Evolutionary conservation across 2,329 filamentous ascomycete genomes (phyloP).

Genomic region (Metarhizium sp.): DNA sequence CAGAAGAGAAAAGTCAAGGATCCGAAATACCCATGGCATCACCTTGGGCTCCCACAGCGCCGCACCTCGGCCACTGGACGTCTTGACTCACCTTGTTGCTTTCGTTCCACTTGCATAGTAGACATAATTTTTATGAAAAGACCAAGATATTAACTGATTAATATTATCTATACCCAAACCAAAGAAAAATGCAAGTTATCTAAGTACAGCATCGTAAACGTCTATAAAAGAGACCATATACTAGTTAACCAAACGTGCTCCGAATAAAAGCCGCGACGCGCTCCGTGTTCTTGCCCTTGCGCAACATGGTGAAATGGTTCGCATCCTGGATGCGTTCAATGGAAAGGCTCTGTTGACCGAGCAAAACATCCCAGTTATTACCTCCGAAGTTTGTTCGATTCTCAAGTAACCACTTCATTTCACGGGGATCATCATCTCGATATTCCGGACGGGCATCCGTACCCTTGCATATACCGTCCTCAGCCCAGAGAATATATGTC

Average conservation of each 20-base stretch:
- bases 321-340: conserved; percentile 2
- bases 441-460: conserved; percentile 39
- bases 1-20: too few species aligned
- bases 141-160: too few species aligned
- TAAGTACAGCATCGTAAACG: too few species aligned
- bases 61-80: too few species aligned
- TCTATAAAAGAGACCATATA: too few species aligned
- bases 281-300: background rate
- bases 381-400: conserved; percentile 62
- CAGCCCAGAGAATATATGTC: conserved; percentile 61
- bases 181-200: too few species aligned
- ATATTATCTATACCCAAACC: too few species aligned
- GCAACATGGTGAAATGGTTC: background rate
- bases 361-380: conserved; percentile 61
- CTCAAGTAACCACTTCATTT: conserved; percentile 55
- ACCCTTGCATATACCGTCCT: conserved; percentile 61
- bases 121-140: too few species aligned
- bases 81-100: too few species aligned
- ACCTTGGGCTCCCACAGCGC: too few species aligned
- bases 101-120: too few species aligned
- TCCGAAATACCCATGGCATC: too few species aligned
- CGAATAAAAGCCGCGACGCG: background rate
- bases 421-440: conserved; percentile 7
- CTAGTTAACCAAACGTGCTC: background rate
- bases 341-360: conserved; percentile 30